phyloP scores from a whole-genome alignment of 352 stramenopile genomes.

The Pythium pectinolyticum region DNA sequence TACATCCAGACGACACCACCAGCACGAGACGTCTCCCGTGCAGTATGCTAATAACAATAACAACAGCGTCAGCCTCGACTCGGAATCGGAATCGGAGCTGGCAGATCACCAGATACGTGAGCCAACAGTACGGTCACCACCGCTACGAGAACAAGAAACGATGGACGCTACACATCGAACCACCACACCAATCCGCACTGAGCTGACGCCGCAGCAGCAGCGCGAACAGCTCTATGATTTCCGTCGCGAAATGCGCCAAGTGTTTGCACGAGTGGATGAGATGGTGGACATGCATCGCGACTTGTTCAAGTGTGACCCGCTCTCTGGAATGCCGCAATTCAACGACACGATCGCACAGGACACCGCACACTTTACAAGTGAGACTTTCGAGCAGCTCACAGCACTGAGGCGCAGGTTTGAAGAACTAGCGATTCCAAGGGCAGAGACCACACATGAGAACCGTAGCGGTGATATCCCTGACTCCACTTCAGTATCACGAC shows the following conservation, averaged over 20 bases:
- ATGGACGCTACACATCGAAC: not conserved
- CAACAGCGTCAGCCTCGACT: not conserved
- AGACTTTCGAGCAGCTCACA: slow-evolving; percentile 50
- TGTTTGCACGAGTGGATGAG: slow-evolving; percentile 57
- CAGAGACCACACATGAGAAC: not conserved
- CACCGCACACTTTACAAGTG: slow-evolving; percentile 32
- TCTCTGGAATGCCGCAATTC: slow-evolving; percentile 37
- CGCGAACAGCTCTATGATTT: slow-evolving; percentile 63
- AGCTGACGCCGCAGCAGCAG: slow-evolving; percentile 23
- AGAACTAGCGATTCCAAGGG: slow-evolving; percentile 34
- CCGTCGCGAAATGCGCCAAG: slow-evolving; percentile 58
- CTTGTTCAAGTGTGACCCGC: slow-evolving; percentile 54
- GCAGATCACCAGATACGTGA: not conserved
- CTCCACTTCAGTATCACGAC: not conserved
- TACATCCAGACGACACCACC: not conserved
- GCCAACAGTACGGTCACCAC: not conserved
- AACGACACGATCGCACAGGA: slow-evolving; percentile 30
- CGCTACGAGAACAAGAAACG: not conserved
- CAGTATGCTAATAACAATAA: not conserved
- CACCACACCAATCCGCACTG: not conserved
- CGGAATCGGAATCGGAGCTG: not conserved
- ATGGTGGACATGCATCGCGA: slow-evolving; percentile 66
- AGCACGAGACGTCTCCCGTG: not conserved
- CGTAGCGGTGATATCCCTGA: too few relatives aligned
- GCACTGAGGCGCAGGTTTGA: slow-evolving; percentile 42